Percentiles rank a stretch among this genome's conserved stretches.
phyloP scores from a whole-genome alignment of 2,329 filamentous ascomycete genomes.

The Tolypocladium album region DNA sequence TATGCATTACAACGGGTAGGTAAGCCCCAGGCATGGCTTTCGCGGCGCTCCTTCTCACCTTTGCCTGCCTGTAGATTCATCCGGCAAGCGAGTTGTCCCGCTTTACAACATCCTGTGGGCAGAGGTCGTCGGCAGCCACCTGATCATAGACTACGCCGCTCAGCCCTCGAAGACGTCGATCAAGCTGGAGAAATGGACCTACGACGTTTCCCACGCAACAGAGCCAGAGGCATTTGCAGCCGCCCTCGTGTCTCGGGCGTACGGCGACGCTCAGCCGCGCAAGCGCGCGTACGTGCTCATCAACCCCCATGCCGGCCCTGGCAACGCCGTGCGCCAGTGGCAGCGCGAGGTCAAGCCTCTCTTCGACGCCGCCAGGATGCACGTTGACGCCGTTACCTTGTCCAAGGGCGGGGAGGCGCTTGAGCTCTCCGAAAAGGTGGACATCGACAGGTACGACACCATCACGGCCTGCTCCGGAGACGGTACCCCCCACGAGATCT shows the following conservation, averaged over 20 bases:
- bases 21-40: background rate
- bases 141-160: slow-evolving; percentile 65
- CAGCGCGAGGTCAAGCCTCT: slow-evolving; percentile 67
- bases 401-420: slow-evolving; percentile 65
- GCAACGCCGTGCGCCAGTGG: slow-evolving; percentile 63
- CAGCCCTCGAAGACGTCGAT: slow-evolving; percentile 48
- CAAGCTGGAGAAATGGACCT: slow-evolving; percentile 45
- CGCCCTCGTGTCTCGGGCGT: slow-evolving; percentile 57
- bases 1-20: background rate
- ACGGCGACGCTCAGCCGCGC: slow-evolving; percentile 53
- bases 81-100: slow-evolving; percentile 39
- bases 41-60: background rate
- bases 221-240: slow-evolving; percentile 51
- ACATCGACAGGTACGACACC: slow-evolving; percentile 73
- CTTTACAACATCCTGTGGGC: slow-evolving; percentile 83
- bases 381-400: slow-evolving; percentile 64
- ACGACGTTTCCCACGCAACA: slow-evolving; percentile 30
- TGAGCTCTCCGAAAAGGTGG: slow-evolving; percentile 63
- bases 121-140: slow-evolving; percentile 45
- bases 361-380: slow-evolving; percentile 70
- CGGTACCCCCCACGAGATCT: slow-evolving; percentile 83
- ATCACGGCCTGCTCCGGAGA: slow-evolving; percentile 87
- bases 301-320: slow-evolving; percentile 85
- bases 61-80: slow-evolving; percentile 9
- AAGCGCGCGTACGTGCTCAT: slow-evolving; percentile 82